These are phyloP conservation scores for Russula olivacea DNA, from an alignment of 768 basidiomycete species.

Conservation along the genomic window DNA sequence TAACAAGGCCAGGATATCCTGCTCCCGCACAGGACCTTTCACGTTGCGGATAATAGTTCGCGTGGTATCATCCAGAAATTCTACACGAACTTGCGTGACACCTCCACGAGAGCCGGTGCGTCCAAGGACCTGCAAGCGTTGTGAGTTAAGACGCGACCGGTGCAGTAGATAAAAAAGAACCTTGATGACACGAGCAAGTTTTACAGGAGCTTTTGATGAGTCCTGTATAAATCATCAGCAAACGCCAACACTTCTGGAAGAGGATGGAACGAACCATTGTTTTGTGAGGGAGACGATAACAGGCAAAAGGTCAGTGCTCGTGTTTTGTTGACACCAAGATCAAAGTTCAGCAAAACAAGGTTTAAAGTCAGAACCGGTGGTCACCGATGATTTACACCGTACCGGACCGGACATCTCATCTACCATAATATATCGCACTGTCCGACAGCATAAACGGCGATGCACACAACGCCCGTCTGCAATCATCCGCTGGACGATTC, in stretches of 20 bases:
- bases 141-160: constrained; percentile 5
- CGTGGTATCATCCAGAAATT: constrained; percentile 96
- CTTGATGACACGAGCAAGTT: constrained; percentile 97
- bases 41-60: constrained; percentile 98
- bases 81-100: constrained; percentile 98
- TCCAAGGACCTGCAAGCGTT: constrained; percentile 72
- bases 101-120: constrained; percentile 98
- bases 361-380: constrained; percentile 9
- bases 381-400: background rate
- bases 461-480: no score
- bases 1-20: constrained; percentile 93
- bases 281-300: constrained; percentile 20
- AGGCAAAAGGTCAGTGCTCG: background rate
- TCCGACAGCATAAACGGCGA: no score
- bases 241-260: background rate
- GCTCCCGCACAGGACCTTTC: constrained; percentile 93
- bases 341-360: constrained; percentile 19
- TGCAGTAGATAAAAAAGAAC: constrained; percentile 36
- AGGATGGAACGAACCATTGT: constrained; percentile 29
- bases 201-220: constrained; percentile 86
- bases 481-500: no score
- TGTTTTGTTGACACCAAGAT: background rate
- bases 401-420: no score
- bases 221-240: constrained; percentile 45
- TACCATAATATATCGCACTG: no score